Base-by-base conservation (phyloP, 331 rosid species). In the Prunus yedoensis region DNA sequence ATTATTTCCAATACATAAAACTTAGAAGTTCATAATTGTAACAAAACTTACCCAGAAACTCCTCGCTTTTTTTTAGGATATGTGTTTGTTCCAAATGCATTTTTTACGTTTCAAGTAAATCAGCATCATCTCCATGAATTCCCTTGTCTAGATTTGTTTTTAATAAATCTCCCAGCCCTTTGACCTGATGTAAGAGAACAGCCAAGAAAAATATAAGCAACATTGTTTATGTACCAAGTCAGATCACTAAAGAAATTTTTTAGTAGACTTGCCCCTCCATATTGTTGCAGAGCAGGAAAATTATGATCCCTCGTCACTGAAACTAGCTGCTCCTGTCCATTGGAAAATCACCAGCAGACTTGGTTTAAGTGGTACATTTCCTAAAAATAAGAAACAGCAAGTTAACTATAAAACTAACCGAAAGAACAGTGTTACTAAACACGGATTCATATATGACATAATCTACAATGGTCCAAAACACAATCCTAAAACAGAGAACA, bases 61-160 rank as follows among this genome's bases (percentile, higher is more conserved):
- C 81, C 97, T 87, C 74, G 97, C 96, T 75, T 90, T 90, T 81
- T 93, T 74, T 78, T 80, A 52, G 99, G 99, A 89, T 96, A 96
- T 58, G 87, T 85, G 81, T 96, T 96, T 51, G 99, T 88, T 51
- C 99, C 97, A 77, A 87, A 96, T 20, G 83, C 87, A 77, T n/a
- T 78, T 88, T 83, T 70, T 91, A 59, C 99, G 85, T 70, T 83
- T 92, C 15, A n/a, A 87, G 78, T 56, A 92, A 76, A 74, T 93
- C 99, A 41, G 75, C 86, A 75, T 96, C 99, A 79, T 91, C 97
- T 20, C 89, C 98, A 67, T 8, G 28, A 66, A 92, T 64, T 66
- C 99, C 99, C 90, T 93, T 92, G 70, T 93, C 98, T 70, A 86
- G 18, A 82, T 84, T 82, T 45, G 98, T 86, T 87, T 89, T 84